Evolutionary conservation across 2,329 filamentous ascomycete genomes (phyloP), one percentile per base, ranked within the genome.

Genomic region (Trichoderma endophyticum): DNA sequence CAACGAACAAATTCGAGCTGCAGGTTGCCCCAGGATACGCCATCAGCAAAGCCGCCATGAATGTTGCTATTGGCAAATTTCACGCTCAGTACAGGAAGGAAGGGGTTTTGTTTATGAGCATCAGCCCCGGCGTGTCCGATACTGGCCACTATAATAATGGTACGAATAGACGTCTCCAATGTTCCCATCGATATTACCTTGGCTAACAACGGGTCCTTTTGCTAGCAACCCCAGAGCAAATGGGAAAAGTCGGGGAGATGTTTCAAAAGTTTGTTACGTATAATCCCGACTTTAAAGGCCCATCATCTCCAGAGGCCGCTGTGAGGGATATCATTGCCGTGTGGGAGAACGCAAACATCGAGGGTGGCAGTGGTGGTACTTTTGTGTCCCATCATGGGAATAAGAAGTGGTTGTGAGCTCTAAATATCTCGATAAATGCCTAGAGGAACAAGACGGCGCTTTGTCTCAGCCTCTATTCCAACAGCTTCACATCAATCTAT

Each of bases 41-140:
- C 18, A 43, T 69, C 28, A 69, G 65, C 28, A 69, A 69, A 56
- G 65, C 65, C 6, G 56, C 56, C 4, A 69, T 51, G 65, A 69
- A 61, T 34, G 7, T 51, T 34, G 56, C 36, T 3, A 12, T 60
- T 0, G 56, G 15, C 5, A 69, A 69, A 9, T 69, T 69, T 21
- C 26, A 60, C 8, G 56, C 56, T 7, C 65, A 69, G 56, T 69
- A 61, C 12, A 34, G 48, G 26, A 69, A 60, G 15, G 18, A 69
- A 0, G 56, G 65, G 1, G 36, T 69, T 6, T 21, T 68, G 14
- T 68, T 59, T n/a, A 61, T 61, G 26, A 61, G 56, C 11, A 69
- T 69, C 32, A 48, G 34, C 6, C 65, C 56, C 4, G 65, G 65
- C 5, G 36, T 39, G 54, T 56, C 32, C 4, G 54, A 68, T 18